Percentiles rank a stretch among this genome's conserved stretches.
Conservation (phyloP, 805 yeast genomes). For the Starmerella cellae region DNA sequence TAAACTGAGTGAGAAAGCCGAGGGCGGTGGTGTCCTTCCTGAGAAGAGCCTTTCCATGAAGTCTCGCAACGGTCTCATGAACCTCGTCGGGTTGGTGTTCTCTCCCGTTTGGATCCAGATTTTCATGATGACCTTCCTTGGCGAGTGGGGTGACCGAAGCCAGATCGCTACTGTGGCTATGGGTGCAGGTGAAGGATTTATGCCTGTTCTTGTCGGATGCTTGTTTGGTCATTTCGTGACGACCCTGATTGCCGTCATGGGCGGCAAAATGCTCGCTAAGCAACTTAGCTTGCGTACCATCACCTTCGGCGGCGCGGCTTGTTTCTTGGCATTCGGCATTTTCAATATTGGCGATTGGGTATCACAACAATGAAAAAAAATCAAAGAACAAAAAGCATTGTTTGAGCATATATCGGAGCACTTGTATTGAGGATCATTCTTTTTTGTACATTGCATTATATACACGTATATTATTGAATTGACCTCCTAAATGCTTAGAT, state of each 20-base stretch:
- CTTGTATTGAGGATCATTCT: too few species aligned
- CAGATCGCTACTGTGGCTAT: constrained; percentile 96
- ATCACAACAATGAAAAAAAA: background rate
- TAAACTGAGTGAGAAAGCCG: constrained; percentile 29
- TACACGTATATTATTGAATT: too few species aligned
- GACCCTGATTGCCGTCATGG: constrained; percentile 80
- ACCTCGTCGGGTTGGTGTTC: constrained; percentile 49
- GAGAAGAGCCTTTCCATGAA: too few species aligned
- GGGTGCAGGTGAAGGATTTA: constrained; percentile 93
- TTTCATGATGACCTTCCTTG: constrained; percentile 87
- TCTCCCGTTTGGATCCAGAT: constrained; percentile 92
- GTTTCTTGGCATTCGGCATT: constrained; percentile 71
- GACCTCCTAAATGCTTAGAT: too few species aligned
- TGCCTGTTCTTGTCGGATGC: constrained; percentile 81
- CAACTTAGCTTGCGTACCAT: constrained; percentile 83
- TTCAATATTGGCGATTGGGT: constrained; percentile 53
- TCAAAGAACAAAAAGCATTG: too few species aligned
- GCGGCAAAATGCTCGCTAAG: constrained; percentile 83
- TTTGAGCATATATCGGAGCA: too few species aligned
- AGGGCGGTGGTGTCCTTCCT: constrained; percentile 31
- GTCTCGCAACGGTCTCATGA: constrained; percentile 30
- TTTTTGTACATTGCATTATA: too few species aligned
- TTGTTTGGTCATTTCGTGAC: constrained; percentile 79
- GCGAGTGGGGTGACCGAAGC: constrained; percentile 98
- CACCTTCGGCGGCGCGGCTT: constrained; percentile 78